Base-by-base conservation (phyloP, 2,329 filamentous ascomycete genomes). In the Scorias spongiosa region DNA sequence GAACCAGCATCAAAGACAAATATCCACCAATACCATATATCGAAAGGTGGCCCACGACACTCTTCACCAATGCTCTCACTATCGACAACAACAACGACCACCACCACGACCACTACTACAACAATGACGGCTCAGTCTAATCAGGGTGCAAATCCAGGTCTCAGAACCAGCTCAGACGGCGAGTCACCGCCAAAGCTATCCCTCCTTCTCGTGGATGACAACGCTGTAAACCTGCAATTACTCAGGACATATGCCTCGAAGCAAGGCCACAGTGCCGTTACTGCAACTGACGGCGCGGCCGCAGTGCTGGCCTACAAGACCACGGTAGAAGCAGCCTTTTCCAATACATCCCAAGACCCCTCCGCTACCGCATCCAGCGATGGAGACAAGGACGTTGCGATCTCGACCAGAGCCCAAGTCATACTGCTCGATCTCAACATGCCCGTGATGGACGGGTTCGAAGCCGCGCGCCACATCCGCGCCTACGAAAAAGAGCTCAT, bases 391-490 rank as follows among this genome's bases (percentile, higher is more conserved):
- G 17, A 15, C 20, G n/a, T 29, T 34, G 2, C 12, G 2, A 3
- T 12, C n/a, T 17, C 15, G 10, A 26, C 10, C 26, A 39, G 43
- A 12, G 39, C 46, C 2, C 63, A 65, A 28, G 63, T 70, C 34
- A 63, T 73, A 2, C 63, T 73, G 4, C 72, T 74, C 68, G 70
- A 60, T 39, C 54, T 61, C 43, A 55, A 52, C 42, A 61, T 61
- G 58, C 57, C 58, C 2, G 39, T 54, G 1, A 44, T 60, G 10
- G 51, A 60, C 41, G 58, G 58, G 12, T 61, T 60, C 42, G 59
- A 61, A 45, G 58, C 60, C 1, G 55, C 58, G 3, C 50, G 55
- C 7, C 44, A 51, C 11, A 63, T 62, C 3, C 49, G 58, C 8
- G 49, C 46, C 1, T 59, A 57, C 34, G 60, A 63, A 38, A 48